Base-by-base conservation (phyloP, 164 flowering plant genomes). In the Aristolochia contorta region DNA sequence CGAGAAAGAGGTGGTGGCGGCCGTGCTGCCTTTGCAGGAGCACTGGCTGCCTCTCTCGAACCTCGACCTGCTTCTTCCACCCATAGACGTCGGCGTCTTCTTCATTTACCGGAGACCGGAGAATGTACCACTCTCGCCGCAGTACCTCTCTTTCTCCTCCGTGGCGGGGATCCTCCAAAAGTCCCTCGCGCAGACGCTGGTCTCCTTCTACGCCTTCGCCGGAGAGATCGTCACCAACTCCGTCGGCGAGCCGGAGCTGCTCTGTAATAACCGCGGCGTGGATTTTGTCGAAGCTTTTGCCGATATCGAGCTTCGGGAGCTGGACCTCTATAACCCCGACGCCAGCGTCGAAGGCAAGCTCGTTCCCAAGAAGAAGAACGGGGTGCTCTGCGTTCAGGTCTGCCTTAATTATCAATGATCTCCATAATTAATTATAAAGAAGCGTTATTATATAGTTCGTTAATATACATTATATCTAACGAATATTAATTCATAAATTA, bases 231-330 rank as follows among this genome's bases (percentile, higher is more conserved):
- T 72, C 2, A 6, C 22, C 15, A 77, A 72, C 67, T 48, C 74
- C 6, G 46, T 18, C 16, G 76, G 75, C 8, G 78, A 77, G 69
- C 76, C 75, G 3, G 75, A 73, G 62, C 59, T 76, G 15, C 73
- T 74, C 16, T 78, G 82, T 64, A 78, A 73, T 67, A 78, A 81
- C 59, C 60, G 70, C 16, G 85, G 80, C 5, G 82, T 79, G 0
- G 78, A 75, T 52, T 81, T 78, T 23, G 14, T 63, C 0, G 74
- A 78, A 58, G 84, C 79, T 19, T 63, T 48, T 15, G 79, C 78
- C 3, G 81, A 77, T 21, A 57, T 72, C 0, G 72, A 75, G 59
- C 69, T 78, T 15, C 19, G 30, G 18, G 62, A 75, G 9, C 66
- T 81, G 16, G 24, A 72, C n/a, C 58, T 81, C 21, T 67, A 79